Percentiles rank a stretch among this genome's conserved stretches.
phyloP scores from a whole-genome alignment of 805 yeast species.

The Grigorovia yakushimaensis region DNA sequence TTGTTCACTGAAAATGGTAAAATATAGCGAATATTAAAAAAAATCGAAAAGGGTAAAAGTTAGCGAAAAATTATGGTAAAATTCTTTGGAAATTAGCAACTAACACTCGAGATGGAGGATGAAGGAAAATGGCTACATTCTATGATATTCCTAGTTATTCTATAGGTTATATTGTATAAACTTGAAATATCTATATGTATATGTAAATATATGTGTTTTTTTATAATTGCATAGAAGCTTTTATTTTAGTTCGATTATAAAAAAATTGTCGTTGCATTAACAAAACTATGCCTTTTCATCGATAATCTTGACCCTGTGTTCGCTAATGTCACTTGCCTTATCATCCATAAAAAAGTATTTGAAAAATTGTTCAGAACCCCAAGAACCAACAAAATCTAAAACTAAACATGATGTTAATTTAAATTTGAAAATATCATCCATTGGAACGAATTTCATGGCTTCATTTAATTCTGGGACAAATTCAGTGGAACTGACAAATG shows the following conservation, averaged over 20 bases:
- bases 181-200: background rate
- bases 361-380: slow-evolving; percentile 69
- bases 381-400: slow-evolving; percentile 66
- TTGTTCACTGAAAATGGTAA: no score
- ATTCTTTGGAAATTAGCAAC: no score
- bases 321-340: slow-evolving; percentile 85
- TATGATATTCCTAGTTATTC: background rate
- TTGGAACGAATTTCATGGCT: slow-evolving; percentile 84
- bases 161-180: background rate
- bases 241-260: background rate
- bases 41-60: background rate
- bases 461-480: slow-evolving; percentile 90
- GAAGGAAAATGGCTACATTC: no score
- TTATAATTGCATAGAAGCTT: background rate
- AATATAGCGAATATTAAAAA: no score
- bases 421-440: slow-evolving; percentile 62
- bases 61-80: background rate
- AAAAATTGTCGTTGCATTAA: background rate
- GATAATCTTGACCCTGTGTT: slow-evolving; percentile 10
- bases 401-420: slow-evolving; percentile 66
- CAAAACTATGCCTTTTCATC: background rate
- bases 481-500: slow-evolving; percentile 88
- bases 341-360: slow-evolving; percentile 83
- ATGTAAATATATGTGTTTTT: background rate
- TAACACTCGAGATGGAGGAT: no score